A percentile compares a stretch with the other conserved stretches of the same genome.
These are phyloP conservation scores for Violaceomyces palustris DNA, from an alignment of 1,284 basidiomycete genomes.

Conservation along the genomic window DNA sequence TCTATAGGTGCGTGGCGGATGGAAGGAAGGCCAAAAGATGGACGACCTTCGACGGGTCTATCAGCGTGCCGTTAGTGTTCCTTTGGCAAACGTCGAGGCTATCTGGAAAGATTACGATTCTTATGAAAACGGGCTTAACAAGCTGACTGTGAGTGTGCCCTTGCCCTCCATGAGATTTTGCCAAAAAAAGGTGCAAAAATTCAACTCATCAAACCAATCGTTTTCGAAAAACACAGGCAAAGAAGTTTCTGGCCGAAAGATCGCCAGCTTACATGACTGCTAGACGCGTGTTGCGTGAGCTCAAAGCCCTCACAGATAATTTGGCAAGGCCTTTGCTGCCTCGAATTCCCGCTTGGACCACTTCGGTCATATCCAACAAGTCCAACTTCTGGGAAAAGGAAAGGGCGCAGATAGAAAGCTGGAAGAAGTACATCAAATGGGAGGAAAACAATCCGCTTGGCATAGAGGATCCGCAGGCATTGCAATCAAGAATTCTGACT, in stretches of 20 bases:
- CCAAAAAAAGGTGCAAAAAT: no score
- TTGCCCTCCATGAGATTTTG: not conserved
- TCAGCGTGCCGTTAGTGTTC: conserved; percentile 87
- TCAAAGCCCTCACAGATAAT: conserved; percentile 62
- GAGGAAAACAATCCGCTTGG: conserved; percentile 91
- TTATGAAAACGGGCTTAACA: conserved; percentile 86
- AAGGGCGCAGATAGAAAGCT: conserved; percentile 69
- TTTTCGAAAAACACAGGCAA: conserved; percentile 62
- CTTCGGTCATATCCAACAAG: no score
- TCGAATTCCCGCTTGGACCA: conserved; percentile 37
- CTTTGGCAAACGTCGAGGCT: conserved; percentile 83
- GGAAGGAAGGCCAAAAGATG: conserved; percentile 95
- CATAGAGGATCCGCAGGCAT: conserved; percentile 66
- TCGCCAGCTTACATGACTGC: conserved; percentile 90
- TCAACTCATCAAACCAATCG: no score
- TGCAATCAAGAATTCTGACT: conserved; percentile 69
- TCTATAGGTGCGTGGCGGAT: conserved; percentile 55
- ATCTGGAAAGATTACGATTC: conserved; percentile 93
- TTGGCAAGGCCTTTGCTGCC: conserved; percentile 42
- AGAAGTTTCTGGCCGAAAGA: conserved; percentile 82
- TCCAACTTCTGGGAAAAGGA: conserved; percentile 57
- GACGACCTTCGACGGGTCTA: conserved; percentile 86
- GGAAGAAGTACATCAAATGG: conserved; percentile 91
- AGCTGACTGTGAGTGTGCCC: conserved; percentile 67
- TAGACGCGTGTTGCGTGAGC: conserved; percentile 75